phyloP scores from a whole-genome alignment of 129 eudicot species.

The Oenanthe sinensis region DNA sequence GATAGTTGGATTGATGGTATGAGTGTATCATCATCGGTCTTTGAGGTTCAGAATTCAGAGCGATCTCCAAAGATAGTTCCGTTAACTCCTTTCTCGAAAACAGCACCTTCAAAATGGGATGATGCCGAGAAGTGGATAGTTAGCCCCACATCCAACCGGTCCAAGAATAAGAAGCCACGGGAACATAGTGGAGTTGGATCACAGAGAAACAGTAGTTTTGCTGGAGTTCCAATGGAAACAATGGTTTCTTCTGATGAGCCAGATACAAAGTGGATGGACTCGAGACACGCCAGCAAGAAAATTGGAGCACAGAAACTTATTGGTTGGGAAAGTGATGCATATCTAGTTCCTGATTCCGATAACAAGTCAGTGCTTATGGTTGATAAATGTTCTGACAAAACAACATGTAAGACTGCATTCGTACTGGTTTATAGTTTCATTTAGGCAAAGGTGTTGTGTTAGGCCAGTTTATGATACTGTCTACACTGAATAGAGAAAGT shows the following conservation, averaged over 20 bases:
- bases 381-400: slow-evolving; percentile 34
- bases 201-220: slow-evolving; percentile 31
- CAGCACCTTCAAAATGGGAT: slow-evolving; percentile 90
- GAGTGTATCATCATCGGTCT: slow-evolving; percentile 37
- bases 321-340: slow-evolving; percentile 38
- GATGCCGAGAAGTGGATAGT: slow-evolving; percentile 98
- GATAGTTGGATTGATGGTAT: slow-evolving; percentile 44
- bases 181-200: slow-evolving; percentile 25
- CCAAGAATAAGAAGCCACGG: slow-evolving; percentile 33
- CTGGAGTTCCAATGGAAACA: slow-evolving; percentile 48
- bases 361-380: slow-evolving; percentile 37
- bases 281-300: slow-evolving; percentile 29
- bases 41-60: slow-evolving; percentile 88
- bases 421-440: neutral
- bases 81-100: slow-evolving; percentile 49
- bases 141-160: slow-evolving; percentile 53
- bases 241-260: slow-evolving; percentile 51
- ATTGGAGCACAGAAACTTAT: slow-evolving; percentile 21
- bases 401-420: slow-evolving; percentile 43
- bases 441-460: neutral
- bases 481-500: neutral
- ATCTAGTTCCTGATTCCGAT: slow-evolving; percentile 29
- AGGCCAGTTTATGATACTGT: neutral
- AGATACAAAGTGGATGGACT: slow-evolving; percentile 50
- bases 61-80: slow-evolving; percentile 46